Evolutionary conservation across 1,139 yeast species (phyloP).

Genomic region (Geotrichum phurueaensis): DNA sequence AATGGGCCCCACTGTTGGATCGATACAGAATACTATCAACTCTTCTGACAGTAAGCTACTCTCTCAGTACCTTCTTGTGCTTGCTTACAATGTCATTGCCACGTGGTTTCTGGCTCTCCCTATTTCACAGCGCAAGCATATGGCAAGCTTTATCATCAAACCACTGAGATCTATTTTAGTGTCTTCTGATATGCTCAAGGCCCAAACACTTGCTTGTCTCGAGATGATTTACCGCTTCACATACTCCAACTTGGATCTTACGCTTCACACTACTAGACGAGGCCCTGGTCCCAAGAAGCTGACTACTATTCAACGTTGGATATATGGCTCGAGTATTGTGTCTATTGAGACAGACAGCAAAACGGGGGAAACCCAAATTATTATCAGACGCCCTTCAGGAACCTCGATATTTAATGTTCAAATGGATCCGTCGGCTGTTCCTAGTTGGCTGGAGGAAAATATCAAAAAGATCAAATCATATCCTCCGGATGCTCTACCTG

Average conservation of each 20-base stretch:
- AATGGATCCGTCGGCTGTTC: slow-evolving; percentile 42
- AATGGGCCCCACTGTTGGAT: slow-evolving; percentile 19
- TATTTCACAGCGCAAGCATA: slow-evolving; percentile 50
- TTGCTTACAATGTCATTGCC: slow-evolving; percentile 65
- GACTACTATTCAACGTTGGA: slow-evolving; percentile 46
- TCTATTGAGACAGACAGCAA: slow-evolving; percentile 50
- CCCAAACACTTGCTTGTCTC: slow-evolving; percentile 55
- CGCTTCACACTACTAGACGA: slow-evolving; percentile 33
- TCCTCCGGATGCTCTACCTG: neutral
- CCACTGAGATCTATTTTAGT: slow-evolving; percentile 24
- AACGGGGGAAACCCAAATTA: slow-evolving; percentile 50
- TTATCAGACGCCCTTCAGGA: slow-evolving; percentile 65
- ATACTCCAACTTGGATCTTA: slow-evolving; percentile 56
- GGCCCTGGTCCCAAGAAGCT: slow-evolving; percentile 20
- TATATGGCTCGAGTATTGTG: slow-evolving; percentile 53
- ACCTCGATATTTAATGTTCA: slow-evolving; percentile 44
- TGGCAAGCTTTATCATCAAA: slow-evolving; percentile 58
- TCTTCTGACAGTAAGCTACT: slow-evolving; percentile 30
- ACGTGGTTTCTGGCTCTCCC: slow-evolving; percentile 68
- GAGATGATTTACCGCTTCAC: slow-evolving; percentile 68
- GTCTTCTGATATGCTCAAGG: slow-evolving; percentile 40
- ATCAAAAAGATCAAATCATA: slow-evolving; percentile 9
- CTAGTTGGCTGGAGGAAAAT: slow-evolving; percentile 23
- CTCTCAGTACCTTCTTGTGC: slow-evolving; percentile 53
- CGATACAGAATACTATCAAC: slow-evolving; percentile 17